These are phyloP conservation scores for Eucalyptus cladocalyx DNA, from an alignment of 345 rosid genomes.

Conservation along the genomic window DNA sequence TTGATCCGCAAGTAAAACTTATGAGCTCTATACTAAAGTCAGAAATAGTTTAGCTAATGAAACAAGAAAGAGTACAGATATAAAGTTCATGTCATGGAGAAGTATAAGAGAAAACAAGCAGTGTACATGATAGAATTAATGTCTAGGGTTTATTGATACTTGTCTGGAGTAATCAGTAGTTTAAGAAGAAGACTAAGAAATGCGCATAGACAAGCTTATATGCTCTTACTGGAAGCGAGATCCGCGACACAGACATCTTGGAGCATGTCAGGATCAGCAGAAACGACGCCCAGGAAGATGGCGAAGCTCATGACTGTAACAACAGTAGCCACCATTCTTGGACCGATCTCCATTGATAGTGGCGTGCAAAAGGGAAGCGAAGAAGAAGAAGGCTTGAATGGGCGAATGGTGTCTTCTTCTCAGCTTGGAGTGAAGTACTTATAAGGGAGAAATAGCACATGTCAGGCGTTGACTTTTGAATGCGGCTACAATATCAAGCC, in stretches of 20 bases:
- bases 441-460: neutral
- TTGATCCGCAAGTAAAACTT: rapidly evolving
- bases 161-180: neutral
- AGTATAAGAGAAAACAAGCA: neutral
- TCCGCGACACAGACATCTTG: constrained; percentile 89
- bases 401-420: neutral
- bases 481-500: neutral
- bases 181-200: neutral
- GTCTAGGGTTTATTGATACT: neutral
- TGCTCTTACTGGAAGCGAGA: constrained; percentile 7
- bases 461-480: neutral
- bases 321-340: neutral
- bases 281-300: constrained; percentile 1
- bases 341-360: neutral
- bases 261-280: constrained; percentile 54
- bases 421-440: neutral
- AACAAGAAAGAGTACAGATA: neutral
- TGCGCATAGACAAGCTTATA: neutral
- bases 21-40: neutral
- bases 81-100: neutral
- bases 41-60: neutral
- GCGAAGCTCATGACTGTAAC: neutral
- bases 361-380: neutral
- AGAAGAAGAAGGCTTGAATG: neutral
- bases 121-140: neutral